Evolutionary conservation across 2,329 filamentous ascomycete species (phyloP), one percentile per base, ranked within the genome.

Genomic region (Chrysoporthe cubensis): DNA sequence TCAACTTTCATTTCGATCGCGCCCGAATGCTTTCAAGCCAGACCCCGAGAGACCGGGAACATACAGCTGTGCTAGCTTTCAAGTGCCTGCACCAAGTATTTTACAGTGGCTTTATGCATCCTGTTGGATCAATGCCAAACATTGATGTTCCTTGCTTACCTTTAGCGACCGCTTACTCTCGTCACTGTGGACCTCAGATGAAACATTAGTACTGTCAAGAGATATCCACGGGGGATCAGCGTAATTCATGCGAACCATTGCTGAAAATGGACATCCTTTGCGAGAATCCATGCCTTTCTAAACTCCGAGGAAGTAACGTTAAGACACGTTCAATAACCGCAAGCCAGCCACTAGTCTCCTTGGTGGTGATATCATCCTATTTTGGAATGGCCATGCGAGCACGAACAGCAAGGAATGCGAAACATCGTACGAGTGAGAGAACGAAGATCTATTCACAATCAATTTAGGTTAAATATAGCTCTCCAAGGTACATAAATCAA

Each of bases 231-330:
- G 26, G 42, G 7, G 11, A 34, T 46, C 9, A 9, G 14, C 26
- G n/a, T 44, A n/a, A 42, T 11, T 59, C 13, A 43, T 59, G 57
- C 43, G 14, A 9, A 14, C 13, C 6, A 16, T 48, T 44, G 18
- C 42, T 6, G 26, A 59, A 64, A 60, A 13, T 32, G 60, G 54
- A 40, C 16, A n/a, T 48, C 3, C 42, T 1, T 64, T 67, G 65
- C 60, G 65, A 67, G 43, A 26, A 21, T 44, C 16, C 2, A 4
- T 4, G 7, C 14, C 34, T 18, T 40, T 40, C 9, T 2, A 9
- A 32, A 8, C 1, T 13, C 4, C 50, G 2, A 54, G 50, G 50
- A 16, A 13, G 14, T 16, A 8, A 4, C 26, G 7, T 18, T 26
- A 7, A 32, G 50, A 8, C 4, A 18, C 7, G 16, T n/a, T 48